A percentile compares a stretch with the other conserved stretches of the same genome.
Evolutionary conservation across 202 grass and related monocot genomes (phyloP).

Genomic region (Dendrocalamus latiflorus): DNA sequence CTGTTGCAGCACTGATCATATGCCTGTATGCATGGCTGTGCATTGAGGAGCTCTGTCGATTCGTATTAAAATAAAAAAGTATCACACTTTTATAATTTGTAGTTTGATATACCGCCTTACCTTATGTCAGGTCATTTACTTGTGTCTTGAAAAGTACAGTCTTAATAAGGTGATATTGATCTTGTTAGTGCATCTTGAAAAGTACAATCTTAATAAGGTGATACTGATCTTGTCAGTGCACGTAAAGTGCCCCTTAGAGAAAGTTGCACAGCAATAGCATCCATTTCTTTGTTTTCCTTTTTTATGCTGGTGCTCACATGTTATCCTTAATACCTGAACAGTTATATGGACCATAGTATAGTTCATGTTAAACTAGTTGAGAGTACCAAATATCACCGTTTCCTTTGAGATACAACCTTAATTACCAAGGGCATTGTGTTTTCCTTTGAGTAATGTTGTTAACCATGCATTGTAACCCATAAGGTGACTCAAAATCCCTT

Average conservation of each 20-base stretch:
- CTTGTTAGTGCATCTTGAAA: too few relatives aligned
- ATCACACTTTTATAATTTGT: neutral
- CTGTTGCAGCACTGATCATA: neutral
- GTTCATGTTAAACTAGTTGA: conserved; percentile 13
- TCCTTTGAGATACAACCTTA: conserved; percentile 3
- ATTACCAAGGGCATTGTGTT: neutral
- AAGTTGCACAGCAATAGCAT: neutral
- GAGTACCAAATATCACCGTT: neutral
- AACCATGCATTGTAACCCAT: neutral
- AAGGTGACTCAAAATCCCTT: neutral
- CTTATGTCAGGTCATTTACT: neutral
- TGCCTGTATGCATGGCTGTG: neutral
- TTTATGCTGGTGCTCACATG: too few relatives aligned
- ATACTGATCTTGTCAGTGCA: neutral
- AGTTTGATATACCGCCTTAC: neutral
- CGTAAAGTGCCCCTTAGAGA: neutral
- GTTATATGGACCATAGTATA: neutral
- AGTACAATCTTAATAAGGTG: too few relatives aligned
- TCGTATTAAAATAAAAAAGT: neutral
- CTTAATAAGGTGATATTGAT: too few relatives aligned
- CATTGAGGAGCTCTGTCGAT: neutral
- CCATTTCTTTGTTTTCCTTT: neutral
- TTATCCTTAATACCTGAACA: neutral
- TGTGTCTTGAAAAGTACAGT: neutral
- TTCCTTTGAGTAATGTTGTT: neutral